Conservation (phyloP, 371 early-diverging fungal species). For the Parasitella parasitica region DNA sequence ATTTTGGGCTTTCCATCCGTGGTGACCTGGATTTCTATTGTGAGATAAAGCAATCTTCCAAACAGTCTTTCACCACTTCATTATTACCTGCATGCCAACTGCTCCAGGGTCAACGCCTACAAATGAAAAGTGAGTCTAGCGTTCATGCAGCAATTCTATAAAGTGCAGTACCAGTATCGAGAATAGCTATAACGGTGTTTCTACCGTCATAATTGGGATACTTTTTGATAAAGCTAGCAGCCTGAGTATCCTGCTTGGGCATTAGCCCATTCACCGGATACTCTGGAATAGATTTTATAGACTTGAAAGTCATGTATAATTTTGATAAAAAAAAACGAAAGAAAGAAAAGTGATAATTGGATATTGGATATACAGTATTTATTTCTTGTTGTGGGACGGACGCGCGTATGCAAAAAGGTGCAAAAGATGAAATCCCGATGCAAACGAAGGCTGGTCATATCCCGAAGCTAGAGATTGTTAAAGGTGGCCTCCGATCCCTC, state of each 20-base stretch:
- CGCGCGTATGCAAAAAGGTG: slow-evolving; percentile 5
- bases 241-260: slow-evolving; percentile 86
- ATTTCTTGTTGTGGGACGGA: not conserved
- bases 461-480: slow-evolving; percentile 4
- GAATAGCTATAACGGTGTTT: slow-evolving; percentile 84
- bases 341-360: not conserved
- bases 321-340: not conserved
- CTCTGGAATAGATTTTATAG: slow-evolving; percentile 49
- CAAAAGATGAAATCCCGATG: not conserved
- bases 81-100: slow-evolving; percentile 72
- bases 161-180: slow-evolving; percentile 70
- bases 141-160: not conserved
- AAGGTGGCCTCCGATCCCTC: too few species aligned
- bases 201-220: slow-evolving; percentile 89
- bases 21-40: slow-evolving; percentile 55
- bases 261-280: slow-evolving; percentile 73
- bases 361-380: not conserved
- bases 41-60: too few species aligned
- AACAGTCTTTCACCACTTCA: too few species aligned
- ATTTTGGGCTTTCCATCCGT: slow-evolving; percentile 89
- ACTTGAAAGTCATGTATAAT: slow-evolving; percentile 1
- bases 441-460: not conserved
- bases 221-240: slow-evolving; percentile 77
- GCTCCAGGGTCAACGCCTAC: slow-evolving; percentile 90
- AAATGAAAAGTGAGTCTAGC: not conserved